These are phyloP conservation scores for Gomphus sp. DNA, from an alignment of 1,284 basidiomycete species.

Conservation along the genomic window DNA sequence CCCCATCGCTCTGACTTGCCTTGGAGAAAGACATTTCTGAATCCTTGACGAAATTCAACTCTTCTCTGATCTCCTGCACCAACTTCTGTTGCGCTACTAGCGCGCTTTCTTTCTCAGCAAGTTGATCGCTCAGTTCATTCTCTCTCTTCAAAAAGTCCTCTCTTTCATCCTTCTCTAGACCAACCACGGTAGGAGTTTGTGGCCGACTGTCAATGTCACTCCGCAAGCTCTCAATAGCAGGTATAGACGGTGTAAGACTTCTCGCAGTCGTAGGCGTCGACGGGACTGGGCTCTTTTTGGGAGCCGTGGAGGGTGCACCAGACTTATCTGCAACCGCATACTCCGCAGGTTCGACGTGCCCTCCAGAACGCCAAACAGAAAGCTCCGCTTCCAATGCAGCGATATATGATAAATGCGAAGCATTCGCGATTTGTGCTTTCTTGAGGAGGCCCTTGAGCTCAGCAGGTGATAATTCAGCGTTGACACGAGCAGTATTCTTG, in stretches of 20 bases:
- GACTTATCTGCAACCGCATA: slow-evolving; percentile 73
- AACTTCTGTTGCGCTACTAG: slow-evolving; percentile 62
- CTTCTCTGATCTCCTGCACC: slow-evolving; percentile 39
- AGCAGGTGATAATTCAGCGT: slow-evolving; percentile 93
- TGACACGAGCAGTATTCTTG: slow-evolving; percentile 99
- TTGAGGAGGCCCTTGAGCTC: slow-evolving; percentile 91
- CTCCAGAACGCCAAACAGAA: slow-evolving; percentile 85
- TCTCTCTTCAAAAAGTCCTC: slow-evolving; percentile 96
- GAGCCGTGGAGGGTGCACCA: slow-evolving; percentile 24
- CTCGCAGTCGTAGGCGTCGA: slow-evolving; percentile 44
- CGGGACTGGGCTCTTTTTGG: slow-evolving; percentile 56
- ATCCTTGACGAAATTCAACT: slow-evolving; percentile 77
- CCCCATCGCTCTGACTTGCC: slow-evolving; percentile 28
- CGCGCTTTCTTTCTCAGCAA: slow-evolving; percentile 86
- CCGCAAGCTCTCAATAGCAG: slow-evolving; percentile 67
- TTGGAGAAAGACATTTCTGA: slow-evolving; percentile 74
- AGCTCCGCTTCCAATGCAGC: slow-evolving; percentile 88
- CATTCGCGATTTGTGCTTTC: slow-evolving; percentile 84
- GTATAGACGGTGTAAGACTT: slow-evolving; percentile 79
- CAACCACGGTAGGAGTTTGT: slow-evolving; percentile 77
- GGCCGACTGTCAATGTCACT: slow-evolving; percentile 71
- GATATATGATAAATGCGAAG: slow-evolving; percentile 82
- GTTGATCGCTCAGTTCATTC: slow-evolving; percentile 91
- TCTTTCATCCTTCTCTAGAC: slow-evolving; percentile 91
- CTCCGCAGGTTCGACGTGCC: slow-evolving; percentile 75